Conservation (phyloP, 306 rosid species). For the Medicago lupulina region DNA sequence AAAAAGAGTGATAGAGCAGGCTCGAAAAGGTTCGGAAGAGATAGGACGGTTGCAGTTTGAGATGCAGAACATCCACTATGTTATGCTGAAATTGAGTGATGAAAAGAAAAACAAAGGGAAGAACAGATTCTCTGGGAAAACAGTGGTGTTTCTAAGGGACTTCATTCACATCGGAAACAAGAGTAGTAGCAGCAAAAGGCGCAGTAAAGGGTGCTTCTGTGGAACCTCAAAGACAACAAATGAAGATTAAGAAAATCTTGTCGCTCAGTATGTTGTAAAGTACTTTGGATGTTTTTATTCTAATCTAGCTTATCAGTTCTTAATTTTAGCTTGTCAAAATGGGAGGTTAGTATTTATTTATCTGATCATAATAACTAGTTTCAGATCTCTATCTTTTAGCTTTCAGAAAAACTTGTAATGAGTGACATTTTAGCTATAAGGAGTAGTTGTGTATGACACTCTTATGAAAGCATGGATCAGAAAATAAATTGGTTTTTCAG, state of each 20-base stretch:
- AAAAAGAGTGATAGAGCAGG: conserved; percentile 70
- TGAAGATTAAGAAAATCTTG: conserved; percentile 59
- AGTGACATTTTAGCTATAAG: conserved; percentile 31
- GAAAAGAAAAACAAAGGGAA: conserved; percentile 68
- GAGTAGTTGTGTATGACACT: conserved; percentile 27
- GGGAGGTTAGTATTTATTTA: conserved; percentile 39
- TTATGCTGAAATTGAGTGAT: conserved; percentile 70
- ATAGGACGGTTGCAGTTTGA: conserved; percentile 87
- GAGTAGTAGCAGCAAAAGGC: conserved; percentile 50
- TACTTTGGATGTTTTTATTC: conserved; percentile 40
- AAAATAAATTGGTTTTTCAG: not conserved
- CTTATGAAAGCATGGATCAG: conserved; percentile 27
- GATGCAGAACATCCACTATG: conserved; percentile 78
- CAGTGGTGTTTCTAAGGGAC: conserved; percentile 75
- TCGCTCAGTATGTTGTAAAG: conserved; percentile 46
- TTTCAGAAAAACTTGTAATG: conserved; percentile 27
- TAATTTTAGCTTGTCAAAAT: conserved; percentile 34
- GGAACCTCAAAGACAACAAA: conserved; percentile 75
- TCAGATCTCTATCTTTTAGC: conserved; percentile 46
- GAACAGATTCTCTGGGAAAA: conserved; percentile 65
- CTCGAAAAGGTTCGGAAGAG: conserved; percentile 71
- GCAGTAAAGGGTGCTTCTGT: conserved; percentile 63
- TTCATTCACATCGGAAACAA: conserved; percentile 71
- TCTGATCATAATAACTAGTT: conserved; percentile 44
- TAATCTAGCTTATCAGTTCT: conserved; percentile 47